Evolutionary conservation across 2,329 filamentous ascomycete genomes (phyloP), one percentile per base, ranked within the genome.

Genomic region (Lecanosticta acicola): DNA sequence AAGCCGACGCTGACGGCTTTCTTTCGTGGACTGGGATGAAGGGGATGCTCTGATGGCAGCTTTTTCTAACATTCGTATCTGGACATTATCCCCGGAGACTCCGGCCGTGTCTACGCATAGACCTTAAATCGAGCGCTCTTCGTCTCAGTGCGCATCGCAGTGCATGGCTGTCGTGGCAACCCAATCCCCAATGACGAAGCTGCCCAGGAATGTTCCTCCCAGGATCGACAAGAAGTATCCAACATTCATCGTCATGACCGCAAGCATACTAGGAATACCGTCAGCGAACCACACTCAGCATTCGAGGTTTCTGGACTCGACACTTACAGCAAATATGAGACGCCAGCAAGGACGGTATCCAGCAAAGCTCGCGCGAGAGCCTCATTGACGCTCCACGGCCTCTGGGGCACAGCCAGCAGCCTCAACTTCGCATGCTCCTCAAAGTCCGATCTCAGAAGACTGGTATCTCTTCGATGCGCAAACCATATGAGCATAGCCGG

Each of bases 191-290:
- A 62, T 35, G 5, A 59, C 48, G 35, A 64, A 56, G 34, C 60
- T 63, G n/a, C 90, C 90, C 14, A 93, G 60, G 60, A 96, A 95
- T 1, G 83, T 78, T 11, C 84, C 83, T 5, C 72, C 82, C 5
- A 93, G 73, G 10, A 90, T 76, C 0, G 85, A 87, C 47, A 87
- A 66, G 64, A 90, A 89, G 63, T 91, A 91, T 9, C 86, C 87
- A 11, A 90, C 77, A 58, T 91, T 91, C 75, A 86, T 82, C 2
- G 85, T 88, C 87, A 91, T 94, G 59, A 93, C 84, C 8, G 85
- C 86, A 68, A 94, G 70, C 88, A 94, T 94, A 41, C 88, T 94
- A 57, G 17, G n/a, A 26, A 21, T 2, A 33, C n/a, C 4, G 29
- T 41, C 29, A 41, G 39, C 29, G 19, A n/a, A n/a, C n/a, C n/a